Conservation (phyloP, 2,329 filamentous ascomycete genomes). For the Epichloe scottii region DNA sequence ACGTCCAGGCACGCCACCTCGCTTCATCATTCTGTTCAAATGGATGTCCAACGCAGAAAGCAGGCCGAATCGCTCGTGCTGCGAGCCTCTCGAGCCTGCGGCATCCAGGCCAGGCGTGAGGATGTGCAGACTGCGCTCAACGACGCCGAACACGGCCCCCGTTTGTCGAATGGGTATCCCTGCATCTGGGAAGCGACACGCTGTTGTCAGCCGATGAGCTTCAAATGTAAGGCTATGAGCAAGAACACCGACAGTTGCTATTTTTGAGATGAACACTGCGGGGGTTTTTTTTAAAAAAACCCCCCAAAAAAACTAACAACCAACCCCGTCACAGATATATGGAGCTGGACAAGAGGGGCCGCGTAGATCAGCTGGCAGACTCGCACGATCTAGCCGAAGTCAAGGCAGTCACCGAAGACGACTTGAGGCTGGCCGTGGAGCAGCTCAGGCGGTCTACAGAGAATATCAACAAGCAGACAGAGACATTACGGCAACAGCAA, state of each 20-base stretch:
- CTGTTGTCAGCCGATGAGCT: slow-evolving; percentile 43
- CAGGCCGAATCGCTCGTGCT: slow-evolving; percentile 22
- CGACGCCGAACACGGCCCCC: slow-evolving; percentile 21
- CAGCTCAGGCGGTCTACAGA: slow-evolving; percentile 53
- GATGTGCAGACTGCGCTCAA: slow-evolving; percentile 25
- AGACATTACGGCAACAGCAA: slow-evolving; percentile 47
- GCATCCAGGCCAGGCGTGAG: slow-evolving; percentile 21
- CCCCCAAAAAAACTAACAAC: background rate
- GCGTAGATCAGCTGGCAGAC: slow-evolving; percentile 32
- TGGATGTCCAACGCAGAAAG: slow-evolving; percentile 16
- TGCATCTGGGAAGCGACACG: slow-evolving; percentile 36
- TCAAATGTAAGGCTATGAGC: slow-evolving; percentile 25
- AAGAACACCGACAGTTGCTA: background rate
- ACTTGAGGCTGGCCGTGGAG: slow-evolving; percentile 47
- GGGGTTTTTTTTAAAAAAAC: no score
- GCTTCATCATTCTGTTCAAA: slow-evolving; percentile 19
- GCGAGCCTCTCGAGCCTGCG: slow-evolving; percentile 20
- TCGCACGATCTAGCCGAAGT: slow-evolving; percentile 32
- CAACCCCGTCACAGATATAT: slow-evolving; percentile 30
- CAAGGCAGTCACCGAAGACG: slow-evolving; percentile 43
- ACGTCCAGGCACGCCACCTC: slow-evolving; percentile 15
- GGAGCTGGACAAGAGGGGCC: slow-evolving; percentile 34
- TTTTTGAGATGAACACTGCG: no score
- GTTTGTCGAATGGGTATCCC: slow-evolving; percentile 34
- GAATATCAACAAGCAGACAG: slow-evolving; percentile 51